Percentiles rank a stretch among this genome's conserved stretches.
Conservation (phyloP, 176 grass and related monocot genomes). For the Hordeum marinum region DNA sequence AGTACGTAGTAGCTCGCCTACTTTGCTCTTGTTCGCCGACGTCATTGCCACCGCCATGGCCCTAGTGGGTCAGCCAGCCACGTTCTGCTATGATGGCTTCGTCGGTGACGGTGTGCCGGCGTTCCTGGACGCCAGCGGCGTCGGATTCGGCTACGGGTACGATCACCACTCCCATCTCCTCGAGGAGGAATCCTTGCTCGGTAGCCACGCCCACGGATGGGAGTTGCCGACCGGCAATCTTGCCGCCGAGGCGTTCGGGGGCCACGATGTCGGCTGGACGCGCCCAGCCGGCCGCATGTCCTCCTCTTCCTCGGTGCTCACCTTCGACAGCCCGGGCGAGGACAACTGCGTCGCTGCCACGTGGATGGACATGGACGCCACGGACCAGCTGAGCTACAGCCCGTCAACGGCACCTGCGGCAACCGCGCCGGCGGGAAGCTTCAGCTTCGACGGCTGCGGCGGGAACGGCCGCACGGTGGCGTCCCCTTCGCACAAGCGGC, state of each 20-base stretch:
- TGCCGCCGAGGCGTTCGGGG: background rate
- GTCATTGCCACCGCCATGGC: background rate
- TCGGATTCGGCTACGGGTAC: background rate
- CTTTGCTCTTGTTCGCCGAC: background rate
- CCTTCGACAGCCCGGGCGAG: background rate
- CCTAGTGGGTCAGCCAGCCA: background rate
- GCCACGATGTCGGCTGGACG: background rate
- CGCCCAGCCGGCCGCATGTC: background rate
- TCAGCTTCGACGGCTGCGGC: background rate
- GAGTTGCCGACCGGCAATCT: background rate
- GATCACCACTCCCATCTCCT: background rate
- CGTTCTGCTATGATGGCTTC: background rate
- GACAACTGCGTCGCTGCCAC: background rate
- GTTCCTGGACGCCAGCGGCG: background rate
- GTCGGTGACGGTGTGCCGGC: background rate
- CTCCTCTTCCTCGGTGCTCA: background rate
- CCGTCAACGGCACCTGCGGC: background rate
- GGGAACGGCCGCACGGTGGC: background rate
- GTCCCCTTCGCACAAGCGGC: background rate
- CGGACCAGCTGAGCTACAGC: background rate
- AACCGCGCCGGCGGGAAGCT: background rate
- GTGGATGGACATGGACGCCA: background rate
- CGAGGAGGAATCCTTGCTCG: background rate
- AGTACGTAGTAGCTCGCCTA: background rate
- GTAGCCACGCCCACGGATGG: background rate